Evolutionary conservation across 345 rosid species (phyloP).

Genomic region (Melaleuca alternifolia): DNA sequence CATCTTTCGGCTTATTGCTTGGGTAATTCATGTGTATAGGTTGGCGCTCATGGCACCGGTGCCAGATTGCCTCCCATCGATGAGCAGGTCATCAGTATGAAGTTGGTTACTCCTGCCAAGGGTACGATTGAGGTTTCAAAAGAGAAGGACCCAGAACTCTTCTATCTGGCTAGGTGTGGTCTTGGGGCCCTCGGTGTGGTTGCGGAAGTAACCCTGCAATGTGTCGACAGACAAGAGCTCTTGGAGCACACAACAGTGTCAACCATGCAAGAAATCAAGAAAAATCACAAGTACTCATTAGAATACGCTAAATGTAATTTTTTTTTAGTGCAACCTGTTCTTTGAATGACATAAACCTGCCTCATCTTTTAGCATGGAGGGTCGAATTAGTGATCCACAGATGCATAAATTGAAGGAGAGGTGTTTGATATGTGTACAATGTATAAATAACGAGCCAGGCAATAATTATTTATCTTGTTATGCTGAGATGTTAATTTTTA

Average conservation of each 20-base stretch:
- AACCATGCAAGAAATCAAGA: slow-evolving; percentile 69
- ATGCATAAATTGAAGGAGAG: neutral
- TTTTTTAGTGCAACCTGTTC: neutral
- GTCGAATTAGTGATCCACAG: neutral
- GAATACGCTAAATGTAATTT: neutral
- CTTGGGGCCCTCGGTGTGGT: slow-evolving; percentile 97
- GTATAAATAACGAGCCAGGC: neutral
- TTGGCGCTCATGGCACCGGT: slow-evolving; percentile 98
- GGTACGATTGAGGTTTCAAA: slow-evolving; percentile 83
- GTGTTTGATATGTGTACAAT: neutral
- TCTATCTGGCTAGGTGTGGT: slow-evolving; percentile 87
- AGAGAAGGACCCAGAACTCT: slow-evolving; percentile 83
- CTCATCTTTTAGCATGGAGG: neutral
- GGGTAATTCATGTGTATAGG: slow-evolving; percentile 27
- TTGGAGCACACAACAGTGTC: slow-evolving; percentile 82
- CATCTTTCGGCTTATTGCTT: neutral
- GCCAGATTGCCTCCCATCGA: slow-evolving; percentile 94
- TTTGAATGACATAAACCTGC: neutral
- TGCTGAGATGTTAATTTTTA: neutral
- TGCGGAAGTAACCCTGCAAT: slow-evolving; percentile 89
- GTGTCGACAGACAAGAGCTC: slow-evolving; percentile 90
- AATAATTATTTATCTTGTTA: neutral
- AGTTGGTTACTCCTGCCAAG: slow-evolving; percentile 87
- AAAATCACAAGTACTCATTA: slow-evolving; percentile 67
- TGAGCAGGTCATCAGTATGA: slow-evolving; percentile 89